Conservation (phyloP, 139 green algal genomes). For the Coelastrella sp. region DNA sequence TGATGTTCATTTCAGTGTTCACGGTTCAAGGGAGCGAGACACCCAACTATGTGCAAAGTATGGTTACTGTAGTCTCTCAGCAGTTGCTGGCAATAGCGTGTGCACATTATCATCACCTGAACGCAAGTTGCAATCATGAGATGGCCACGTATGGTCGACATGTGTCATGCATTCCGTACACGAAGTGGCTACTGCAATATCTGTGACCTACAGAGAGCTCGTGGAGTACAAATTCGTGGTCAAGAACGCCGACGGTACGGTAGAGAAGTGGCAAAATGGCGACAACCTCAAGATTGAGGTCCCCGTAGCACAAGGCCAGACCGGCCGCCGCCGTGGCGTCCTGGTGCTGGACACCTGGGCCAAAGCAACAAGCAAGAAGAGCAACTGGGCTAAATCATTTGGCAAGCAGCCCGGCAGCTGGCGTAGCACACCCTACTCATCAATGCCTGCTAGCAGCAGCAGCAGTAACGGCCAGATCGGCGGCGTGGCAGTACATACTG, state of each 20-base stretch:
- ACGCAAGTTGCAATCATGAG: no score
- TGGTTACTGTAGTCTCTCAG: no score
- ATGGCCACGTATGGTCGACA: no score
- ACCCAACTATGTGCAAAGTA: no score
- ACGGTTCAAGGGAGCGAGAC: no score
- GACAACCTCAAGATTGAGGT: conserved; percentile 50
- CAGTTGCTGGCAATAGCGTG: no score
- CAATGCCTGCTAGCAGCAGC: conserved; percentile 8
- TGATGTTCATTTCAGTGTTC: no score
- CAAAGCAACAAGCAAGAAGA: conserved; percentile 12
- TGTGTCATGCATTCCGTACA: no score
- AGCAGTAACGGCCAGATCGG: neutral
- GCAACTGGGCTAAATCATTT: neutral
- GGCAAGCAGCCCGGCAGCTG: neutral
- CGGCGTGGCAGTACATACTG: conserved; percentile 40
- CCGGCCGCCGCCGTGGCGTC: conserved; percentile 27
- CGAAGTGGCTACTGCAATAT: no score
- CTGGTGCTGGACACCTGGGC: conserved; percentile 40
- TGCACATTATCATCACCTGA: no score
- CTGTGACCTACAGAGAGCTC: neutral
- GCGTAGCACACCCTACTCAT: conserved; percentile 31
- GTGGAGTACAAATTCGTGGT: conserved; percentile 57
- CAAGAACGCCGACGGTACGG: conserved; percentile 1
- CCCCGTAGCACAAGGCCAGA: conserved; percentile 20
- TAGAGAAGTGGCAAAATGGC: conserved; percentile 36